Evolutionary conservation across 2,329 filamentous ascomycete genomes (phyloP), one percentile per base, ranked within the genome.

Genomic region (Aspergillus sp.): DNA sequence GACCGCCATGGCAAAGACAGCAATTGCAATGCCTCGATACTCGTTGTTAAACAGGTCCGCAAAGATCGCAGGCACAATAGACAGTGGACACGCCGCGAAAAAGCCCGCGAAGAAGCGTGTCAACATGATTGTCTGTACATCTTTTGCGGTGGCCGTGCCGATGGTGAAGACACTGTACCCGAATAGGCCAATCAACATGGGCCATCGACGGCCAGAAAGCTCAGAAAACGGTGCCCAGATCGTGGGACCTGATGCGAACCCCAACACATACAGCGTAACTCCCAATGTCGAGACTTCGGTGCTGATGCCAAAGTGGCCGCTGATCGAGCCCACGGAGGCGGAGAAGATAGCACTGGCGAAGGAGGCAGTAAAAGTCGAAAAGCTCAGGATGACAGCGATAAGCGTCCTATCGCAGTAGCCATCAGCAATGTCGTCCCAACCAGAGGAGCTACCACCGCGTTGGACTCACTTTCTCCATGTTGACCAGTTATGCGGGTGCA

Each of bases 311-410:
- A 77, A 78, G 7, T 76, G 60, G 3, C 48, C 41, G 8, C 78
- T 75, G 5, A 88, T 73, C 5, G 69, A 56, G 3, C 50, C 50
- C 0, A 82, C 84, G 4, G 82, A 82, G 10, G 81, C 71, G 1
- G 83, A 86, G 69, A 86, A 88, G 57, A 88, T 82, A 63, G 80
- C 83, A 6, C 65, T 69, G 0, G 71, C 70, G 49, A 80, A 79
- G 0, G 76, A 73, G 0, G 72, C 66, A 1, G 68, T 63, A 35
- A 80, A 66, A 3, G 77, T 78, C 4, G 72, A 71, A 45, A 73
- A 79, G 9, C 59, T 57, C 4, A 65, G 48, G 1, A 58, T 49
- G 28, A 47, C 44, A 1, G 63, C 62, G 4, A 63, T 53, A 4
- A 43, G 34, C 3, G 56, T 41, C 34, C 57, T 57, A 34, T 8